Evolutionary conservation across 2,329 filamentous ascomycete genomes (phyloP).

Genomic region (Fusarium verrucosum): DNA sequence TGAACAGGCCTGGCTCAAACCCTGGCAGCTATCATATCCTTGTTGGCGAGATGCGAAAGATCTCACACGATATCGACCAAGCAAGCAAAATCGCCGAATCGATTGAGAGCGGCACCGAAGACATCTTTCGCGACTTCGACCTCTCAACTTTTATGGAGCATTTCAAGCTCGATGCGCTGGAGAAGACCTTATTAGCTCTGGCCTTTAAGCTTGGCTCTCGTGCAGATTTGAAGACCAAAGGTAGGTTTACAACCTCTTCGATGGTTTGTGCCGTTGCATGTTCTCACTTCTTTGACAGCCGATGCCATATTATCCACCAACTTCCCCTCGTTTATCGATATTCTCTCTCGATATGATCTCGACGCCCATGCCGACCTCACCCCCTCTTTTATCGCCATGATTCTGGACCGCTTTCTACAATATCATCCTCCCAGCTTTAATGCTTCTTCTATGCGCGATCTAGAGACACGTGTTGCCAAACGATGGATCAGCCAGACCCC

Average conservation of each 20-base stretch:
- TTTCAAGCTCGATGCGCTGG: slow-evolving; percentile 89
- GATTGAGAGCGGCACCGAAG: slow-evolving; percentile 88
- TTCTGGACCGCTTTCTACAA: slow-evolving; percentile 87
- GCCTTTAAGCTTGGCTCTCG: slow-evolving; percentile 87
- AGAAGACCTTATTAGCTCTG: slow-evolving; percentile 86
- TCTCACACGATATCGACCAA: slow-evolving; percentile 81
- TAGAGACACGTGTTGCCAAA: slow-evolving; percentile 71
- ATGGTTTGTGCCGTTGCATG: slow-evolving; percentile 43
- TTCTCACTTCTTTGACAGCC: slow-evolving; percentile 66
- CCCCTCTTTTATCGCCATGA: slow-evolving; percentile 76
- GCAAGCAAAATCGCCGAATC: slow-evolving; percentile 92
- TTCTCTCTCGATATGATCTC: slow-evolving; percentile 72
- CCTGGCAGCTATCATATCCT: slow-evolving; percentile 86
- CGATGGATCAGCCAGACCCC: slow-evolving; percentile 68
- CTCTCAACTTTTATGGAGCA: slow-evolving; percentile 95
- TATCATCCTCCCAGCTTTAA: slow-evolving; percentile 88
- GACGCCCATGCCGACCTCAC: slow-evolving; percentile 72
- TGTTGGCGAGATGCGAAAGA: slow-evolving; percentile 84
- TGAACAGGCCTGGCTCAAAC: slow-evolving; percentile 76
- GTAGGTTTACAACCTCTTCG: slow-evolving; percentile 57
- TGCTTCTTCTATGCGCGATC: slow-evolving; percentile 75
- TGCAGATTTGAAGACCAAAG: slow-evolving; percentile 87
- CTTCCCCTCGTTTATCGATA: slow-evolving; percentile 79
- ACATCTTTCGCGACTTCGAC: slow-evolving; percentile 95
- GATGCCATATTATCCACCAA: slow-evolving; percentile 89